These are phyloP conservation scores for Cryptococcus sp. DNA, from an alignment of 1,284 basidiomycete species.

Conservation along the genomic window DNA sequence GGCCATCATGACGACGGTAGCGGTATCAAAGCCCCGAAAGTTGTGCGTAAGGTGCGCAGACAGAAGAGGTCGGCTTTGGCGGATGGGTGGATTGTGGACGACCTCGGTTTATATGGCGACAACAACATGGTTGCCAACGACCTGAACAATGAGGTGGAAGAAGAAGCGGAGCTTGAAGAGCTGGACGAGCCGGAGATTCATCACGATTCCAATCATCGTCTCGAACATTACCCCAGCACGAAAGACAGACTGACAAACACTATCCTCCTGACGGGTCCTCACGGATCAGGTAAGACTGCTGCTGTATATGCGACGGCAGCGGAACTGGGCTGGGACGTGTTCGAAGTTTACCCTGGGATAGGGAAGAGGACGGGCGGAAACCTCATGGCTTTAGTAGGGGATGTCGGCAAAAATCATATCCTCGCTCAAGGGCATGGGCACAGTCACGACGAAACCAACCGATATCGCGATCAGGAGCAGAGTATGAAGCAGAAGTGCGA, in stretches of 20 bases:
- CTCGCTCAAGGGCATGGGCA: slow-evolving; percentile 52
- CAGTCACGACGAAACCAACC: slow-evolving; percentile 9
- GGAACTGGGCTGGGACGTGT: slow-evolving; percentile 92
- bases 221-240: slow-evolving; percentile 37
- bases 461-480: slow-evolving; percentile 8
- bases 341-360: slow-evolving; percentile 96
- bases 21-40: slow-evolving; percentile 21
- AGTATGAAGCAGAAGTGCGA: slow-evolving; percentile 8
- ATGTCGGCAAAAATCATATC: slow-evolving; percentile 89
- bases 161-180: slow-evolving; percentile 28
- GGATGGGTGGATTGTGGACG: slow-evolving; percentile 53
- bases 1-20: slow-evolving; percentile 29
- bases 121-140: slow-evolving; percentile 16
- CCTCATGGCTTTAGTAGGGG: slow-evolving; percentile 80
- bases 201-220: slow-evolving; percentile 22
- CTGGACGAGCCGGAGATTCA: slow-evolving; percentile 24
- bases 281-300: slow-evolving; percentile 88
- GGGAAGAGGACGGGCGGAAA: slow-evolving; percentile 79
- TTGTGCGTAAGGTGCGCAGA: slow-evolving; percentile 42
- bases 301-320: slow-evolving; percentile 89
- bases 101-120: slow-evolving; percentile 41
- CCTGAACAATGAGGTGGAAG: slow-evolving; percentile 17
- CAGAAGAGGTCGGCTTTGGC: slow-evolving; percentile 17
- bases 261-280: slow-evolving; percentile 78
- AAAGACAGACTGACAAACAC: slow-evolving; percentile 68